phyloP scores from a whole-genome alignment of 23 red algal species.

The Gracilariopsis chorda region DNA sequence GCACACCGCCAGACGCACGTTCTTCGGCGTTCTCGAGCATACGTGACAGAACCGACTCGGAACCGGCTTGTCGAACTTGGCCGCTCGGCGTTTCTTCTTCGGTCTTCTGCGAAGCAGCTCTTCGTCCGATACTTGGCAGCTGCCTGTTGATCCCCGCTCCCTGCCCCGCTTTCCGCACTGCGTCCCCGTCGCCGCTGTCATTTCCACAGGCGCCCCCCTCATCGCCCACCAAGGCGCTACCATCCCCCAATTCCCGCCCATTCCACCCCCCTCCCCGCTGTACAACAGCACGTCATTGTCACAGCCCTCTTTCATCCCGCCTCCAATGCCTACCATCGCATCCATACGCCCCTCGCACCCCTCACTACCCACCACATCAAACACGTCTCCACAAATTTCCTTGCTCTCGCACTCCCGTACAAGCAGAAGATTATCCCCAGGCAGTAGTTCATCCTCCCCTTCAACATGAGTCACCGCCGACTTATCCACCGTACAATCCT shows the following conservation, averaged over 20 bases:
- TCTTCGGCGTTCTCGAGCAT: conserved; percentile 52
- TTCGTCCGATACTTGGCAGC: conserved; percentile 11
- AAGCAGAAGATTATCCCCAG: not conserved
- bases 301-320: not conserved
- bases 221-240: too few species aligned
- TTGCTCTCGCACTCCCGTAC: not conserved
- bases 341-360: not conserved
- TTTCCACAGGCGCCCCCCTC: not conserved
- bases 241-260: not conserved
- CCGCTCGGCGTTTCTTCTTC: conserved; percentile 42
- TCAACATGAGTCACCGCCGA: too few species aligned
- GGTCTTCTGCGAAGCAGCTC: conserved; percentile 18
- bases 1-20: conserved; percentile 46
- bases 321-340: not conserved
- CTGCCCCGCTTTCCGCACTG: not conserved
- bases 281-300: not conserved
- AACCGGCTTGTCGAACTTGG: conserved; percentile 45
- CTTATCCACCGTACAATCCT: too few species aligned
- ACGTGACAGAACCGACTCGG: conserved; percentile 65
- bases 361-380: not conserved
- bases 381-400: too few species aligned
- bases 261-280: too few species aligned
- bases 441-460: not conserved
- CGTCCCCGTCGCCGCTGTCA: not conserved
- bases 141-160: not conserved